phyloP scores from a whole-genome alignment of 2,329 filamentous ascomycete genomes.

The Rutstroemia sp. region DNA sequence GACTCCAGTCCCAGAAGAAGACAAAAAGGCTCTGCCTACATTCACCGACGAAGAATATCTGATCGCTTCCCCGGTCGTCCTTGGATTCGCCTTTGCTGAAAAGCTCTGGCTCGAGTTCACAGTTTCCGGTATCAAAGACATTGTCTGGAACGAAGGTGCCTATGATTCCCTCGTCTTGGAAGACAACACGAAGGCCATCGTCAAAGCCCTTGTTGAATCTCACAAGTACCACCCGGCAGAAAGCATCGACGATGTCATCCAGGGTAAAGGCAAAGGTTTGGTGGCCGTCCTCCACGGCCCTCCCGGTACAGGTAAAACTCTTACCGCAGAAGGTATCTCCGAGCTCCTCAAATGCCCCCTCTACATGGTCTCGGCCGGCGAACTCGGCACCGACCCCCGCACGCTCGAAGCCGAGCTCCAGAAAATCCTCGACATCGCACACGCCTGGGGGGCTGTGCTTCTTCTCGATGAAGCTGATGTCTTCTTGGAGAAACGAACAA shows the following conservation, averaged over 20 bases:
- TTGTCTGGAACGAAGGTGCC: conserved; percentile 76
- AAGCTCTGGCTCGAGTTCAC: conserved; percentile 88
- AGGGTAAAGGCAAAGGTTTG: conserved; percentile 80
- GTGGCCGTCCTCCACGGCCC: conserved; percentile 77
- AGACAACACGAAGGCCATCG: conserved; percentile 53
- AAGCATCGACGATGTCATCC: conserved; percentile 76
- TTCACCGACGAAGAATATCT: conserved; percentile 81
- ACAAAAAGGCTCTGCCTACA: conserved; percentile 35
- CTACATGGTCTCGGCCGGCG: conserved; percentile 76
- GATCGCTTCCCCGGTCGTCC: conserved; percentile 74
- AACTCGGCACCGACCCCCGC: conserved; percentile 70
- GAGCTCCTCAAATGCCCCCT: conserved; percentile 75
- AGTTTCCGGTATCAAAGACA: conserved; percentile 70
- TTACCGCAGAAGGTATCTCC: conserved; percentile 81
- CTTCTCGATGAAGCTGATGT: conserved; percentile 82
- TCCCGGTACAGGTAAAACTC: conserved; percentile 80
- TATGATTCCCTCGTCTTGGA: conserved; percentile 75
- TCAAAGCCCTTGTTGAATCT: conserved; percentile 75
- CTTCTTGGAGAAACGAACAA: conserved; percentile 74
- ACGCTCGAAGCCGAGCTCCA: conserved; percentile 70
- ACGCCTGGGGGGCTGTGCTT: conserved; percentile 78
- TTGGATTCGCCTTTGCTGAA: conserved; percentile 81
- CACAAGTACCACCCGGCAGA: conserved; percentile 76
- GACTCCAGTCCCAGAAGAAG: conserved; percentile 15
- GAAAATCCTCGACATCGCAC: conserved; percentile 78